These are phyloP conservation scores for Epichloe hybrida DNA, from an alignment of 2,329 filamentous ascomycete species.

Conservation along the genomic window DNA sequence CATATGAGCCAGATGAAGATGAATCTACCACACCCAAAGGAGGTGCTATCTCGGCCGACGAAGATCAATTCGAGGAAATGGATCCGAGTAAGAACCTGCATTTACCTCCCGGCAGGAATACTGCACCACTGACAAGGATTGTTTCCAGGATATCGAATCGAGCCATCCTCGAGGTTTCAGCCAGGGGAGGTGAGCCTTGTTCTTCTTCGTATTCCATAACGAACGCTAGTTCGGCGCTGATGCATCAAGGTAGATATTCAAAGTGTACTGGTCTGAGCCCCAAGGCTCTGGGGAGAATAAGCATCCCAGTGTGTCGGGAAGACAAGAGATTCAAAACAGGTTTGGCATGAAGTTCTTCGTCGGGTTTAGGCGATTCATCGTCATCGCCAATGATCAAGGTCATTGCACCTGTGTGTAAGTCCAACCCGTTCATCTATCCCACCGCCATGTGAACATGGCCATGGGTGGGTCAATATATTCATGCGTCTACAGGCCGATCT, in stretches of 20 bases:
- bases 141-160: constrained; percentile 24
- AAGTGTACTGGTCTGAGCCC: constrained; percentile 41
- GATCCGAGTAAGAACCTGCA: constrained; percentile 22
- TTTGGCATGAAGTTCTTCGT: constrained; percentile 29
- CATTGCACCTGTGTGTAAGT: constrained; percentile 43
- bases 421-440: background rate
- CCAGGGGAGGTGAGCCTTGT: constrained; percentile 27
- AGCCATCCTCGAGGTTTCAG: constrained; percentile 24
- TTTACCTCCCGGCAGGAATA: background rate
- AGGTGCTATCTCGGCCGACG: background rate
- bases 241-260: constrained; percentile 33
- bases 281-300: constrained; percentile 22
- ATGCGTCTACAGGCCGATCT: constrained; percentile 31
- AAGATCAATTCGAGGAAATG: constrained; percentile 12
- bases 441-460: background rate
- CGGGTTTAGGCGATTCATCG: constrained; percentile 40
- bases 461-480: background rate
- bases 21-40: background rate
- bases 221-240: constrained; percentile 1
- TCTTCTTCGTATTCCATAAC: too few species aligned
- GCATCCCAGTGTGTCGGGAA: constrained; percentile 19
- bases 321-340: constrained; percentile 20
- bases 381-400: constrained; percentile 36
- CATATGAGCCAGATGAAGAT: constrained; percentile 4
- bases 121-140: background rate